Conservation (phyloP, 306 rosid species). For the Trichosanthes cucumerina region DNA sequence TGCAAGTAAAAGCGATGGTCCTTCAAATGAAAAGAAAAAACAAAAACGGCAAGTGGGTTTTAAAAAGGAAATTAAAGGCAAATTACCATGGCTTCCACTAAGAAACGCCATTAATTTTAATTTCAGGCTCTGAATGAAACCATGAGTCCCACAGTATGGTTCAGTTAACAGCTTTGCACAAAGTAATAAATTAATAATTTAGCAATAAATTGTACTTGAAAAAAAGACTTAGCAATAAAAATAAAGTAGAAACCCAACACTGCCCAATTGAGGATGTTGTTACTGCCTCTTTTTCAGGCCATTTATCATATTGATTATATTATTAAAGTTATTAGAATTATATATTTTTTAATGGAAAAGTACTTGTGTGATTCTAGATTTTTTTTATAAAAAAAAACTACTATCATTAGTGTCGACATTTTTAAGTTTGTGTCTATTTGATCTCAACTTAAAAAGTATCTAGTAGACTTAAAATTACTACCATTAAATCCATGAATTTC, state of each 20-base stretch:
- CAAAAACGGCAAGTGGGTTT: background rate
- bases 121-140: background rate
- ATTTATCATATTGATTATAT: background rate
- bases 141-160: no score
- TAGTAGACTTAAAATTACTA: no score
- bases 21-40: background rate
- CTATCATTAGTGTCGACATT: no score
- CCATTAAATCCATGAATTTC: no score
- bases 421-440: no score
- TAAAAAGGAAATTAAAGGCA: background rate
- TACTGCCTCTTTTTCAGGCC: background rate
- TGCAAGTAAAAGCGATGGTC: background rate
- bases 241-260: background rate
- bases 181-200: background rate
- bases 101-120: background rate
- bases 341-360: background rate
- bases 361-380: background rate
- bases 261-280: background rate
- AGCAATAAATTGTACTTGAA: no score
- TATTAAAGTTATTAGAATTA: background rate
- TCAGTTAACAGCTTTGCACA: background rate
- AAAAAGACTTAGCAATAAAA: background rate
- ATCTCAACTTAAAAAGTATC: no score
- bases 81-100: background rate
- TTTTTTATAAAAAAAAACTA: no score